Evolutionary conservation across 169 alveolate genomes (phyloP), one percentile per base, ranked within the genome.

Genomic region (Plasmodium vivax): DNA sequence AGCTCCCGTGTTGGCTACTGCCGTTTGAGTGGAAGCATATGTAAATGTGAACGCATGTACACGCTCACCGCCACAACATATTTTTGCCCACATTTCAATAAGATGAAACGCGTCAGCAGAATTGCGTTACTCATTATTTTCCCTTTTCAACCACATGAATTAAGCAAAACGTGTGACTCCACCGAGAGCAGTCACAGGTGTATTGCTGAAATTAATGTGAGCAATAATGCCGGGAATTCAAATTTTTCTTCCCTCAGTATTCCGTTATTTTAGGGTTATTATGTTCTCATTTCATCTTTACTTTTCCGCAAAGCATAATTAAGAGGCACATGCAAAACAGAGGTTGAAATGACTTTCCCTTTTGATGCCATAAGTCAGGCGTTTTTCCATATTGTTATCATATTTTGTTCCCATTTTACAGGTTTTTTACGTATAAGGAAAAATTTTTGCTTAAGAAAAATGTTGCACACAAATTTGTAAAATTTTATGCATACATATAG

Each of bases 241-340:
- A 16, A 68, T 3, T 68, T 68, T 23, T 68, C 77, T 68, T 68
- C 72, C 83, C 91, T 90, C 90, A 92, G 85, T 41, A 95, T 95
- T 79, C 84, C 96, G 36, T 93, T 51, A 51, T 51, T 51, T 51
- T 92, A 34, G 94, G 73, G 95, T 77, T 95, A 84, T 93, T 84
- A 19, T 77, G 72, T 77, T 77, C 14, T 54, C 34, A 77, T 77
- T 54, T 30, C 77, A 68, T 68, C 38, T 68, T 68, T n/a, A 68
- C 38, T 68, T 23, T 68, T 27, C 38, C 77, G 77, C 38, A 68
- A 23, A 68, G 38, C 38, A 68, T 68, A 68, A 6, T 68, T 68
- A 68, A 68, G 36, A 62, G 4, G 77, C 14, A 51, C 62, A 68
- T 23, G n/a, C 77, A 23, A 3, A 68, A 68, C 38, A 23, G 43